A percentile compares a stretch with the other conserved stretches of the same genome.
phyloP scores from a whole-genome alignment of 1,284 basidiomycete genomes.

The Somion occarium region DNA sequence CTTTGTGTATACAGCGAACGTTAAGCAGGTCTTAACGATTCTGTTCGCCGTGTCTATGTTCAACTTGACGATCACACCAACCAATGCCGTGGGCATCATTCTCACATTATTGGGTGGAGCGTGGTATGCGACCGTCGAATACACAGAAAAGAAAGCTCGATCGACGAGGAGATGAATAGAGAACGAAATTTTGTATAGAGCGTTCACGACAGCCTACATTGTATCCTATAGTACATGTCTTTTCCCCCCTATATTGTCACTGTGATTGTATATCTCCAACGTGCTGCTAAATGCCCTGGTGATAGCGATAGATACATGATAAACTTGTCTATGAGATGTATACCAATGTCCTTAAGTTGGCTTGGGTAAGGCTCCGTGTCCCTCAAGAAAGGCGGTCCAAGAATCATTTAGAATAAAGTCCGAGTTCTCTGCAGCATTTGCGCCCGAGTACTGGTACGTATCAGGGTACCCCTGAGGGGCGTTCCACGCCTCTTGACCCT shows the following conservation, averaged over 20 bases:
- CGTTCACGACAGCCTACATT: too few relatives aligned
- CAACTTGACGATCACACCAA: slow-evolving; percentile 71
- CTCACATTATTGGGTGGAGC: slow-evolving; percentile 83
- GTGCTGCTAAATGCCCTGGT: too few relatives aligned
- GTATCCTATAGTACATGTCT: too few relatives aligned
- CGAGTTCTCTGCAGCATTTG: not conserved
- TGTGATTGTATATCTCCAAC: too few relatives aligned
- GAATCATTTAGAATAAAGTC: slow-evolving; percentile 13
- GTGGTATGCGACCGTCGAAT: slow-evolving; percentile 77
- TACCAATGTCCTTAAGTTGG: not conserved
- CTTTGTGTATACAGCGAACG: slow-evolving; percentile 52
- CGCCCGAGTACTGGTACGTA: slow-evolving; percentile 1
- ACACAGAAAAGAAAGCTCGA: slow-evolving; percentile 42
- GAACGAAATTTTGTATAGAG: too few relatives aligned
- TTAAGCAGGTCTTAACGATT: slow-evolving; percentile 94
- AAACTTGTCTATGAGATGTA: not conserved
- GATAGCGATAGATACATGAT: too few relatives aligned
- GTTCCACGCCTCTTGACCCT: not conserved
- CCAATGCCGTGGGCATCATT: slow-evolving; percentile 76
- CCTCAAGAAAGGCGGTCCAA: slow-evolving; percentile 14
- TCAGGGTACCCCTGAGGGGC: slow-evolving; percentile 6
- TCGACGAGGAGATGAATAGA: not conserved
- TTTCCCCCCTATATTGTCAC: too few relatives aligned
- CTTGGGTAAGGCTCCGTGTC: not conserved
- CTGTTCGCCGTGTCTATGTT: slow-evolving; percentile 82